Conservation (phyloP, 306 rosid genomes). For the Corylus avellana region DNA sequence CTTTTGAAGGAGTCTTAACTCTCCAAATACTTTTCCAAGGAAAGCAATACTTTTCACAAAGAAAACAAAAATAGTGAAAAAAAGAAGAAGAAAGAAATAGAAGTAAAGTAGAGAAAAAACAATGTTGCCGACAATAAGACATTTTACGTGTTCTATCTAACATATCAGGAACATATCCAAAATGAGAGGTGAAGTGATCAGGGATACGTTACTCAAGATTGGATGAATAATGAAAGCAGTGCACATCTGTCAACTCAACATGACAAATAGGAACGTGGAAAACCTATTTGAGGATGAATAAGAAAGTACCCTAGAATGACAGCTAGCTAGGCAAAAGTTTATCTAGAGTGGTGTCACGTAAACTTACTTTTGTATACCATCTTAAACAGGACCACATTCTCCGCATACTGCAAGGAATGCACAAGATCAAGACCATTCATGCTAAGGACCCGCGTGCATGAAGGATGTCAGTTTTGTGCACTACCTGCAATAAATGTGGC, state of each 20-base stretch:
- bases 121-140: not conserved
- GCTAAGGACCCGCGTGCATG: not conserved
- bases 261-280: not conserved
- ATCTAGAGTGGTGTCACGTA: not conserved
- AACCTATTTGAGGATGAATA: not conserved
- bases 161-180: not conserved
- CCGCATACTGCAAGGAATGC: not conserved
- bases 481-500: not conserved
- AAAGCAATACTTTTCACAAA: conserved; percentile 12
- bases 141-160: not conserved
- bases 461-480: not conserved
- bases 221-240: not conserved
- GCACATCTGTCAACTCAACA: not conserved
- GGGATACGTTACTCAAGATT: not conserved
- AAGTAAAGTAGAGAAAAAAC: not conserved
- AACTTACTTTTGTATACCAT: not conserved
- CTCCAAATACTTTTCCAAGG: no score
- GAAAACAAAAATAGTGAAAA: not conserved
- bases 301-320: not conserved
- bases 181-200: conserved; percentile 1
- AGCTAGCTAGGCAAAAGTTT: not conserved
- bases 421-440: not conserved
- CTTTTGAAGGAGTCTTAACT: no score
- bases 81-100: not conserved
- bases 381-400: not conserved